Conservation (phyloP, 306 rosid species). For the Citrullus colocynthis region DNA sequence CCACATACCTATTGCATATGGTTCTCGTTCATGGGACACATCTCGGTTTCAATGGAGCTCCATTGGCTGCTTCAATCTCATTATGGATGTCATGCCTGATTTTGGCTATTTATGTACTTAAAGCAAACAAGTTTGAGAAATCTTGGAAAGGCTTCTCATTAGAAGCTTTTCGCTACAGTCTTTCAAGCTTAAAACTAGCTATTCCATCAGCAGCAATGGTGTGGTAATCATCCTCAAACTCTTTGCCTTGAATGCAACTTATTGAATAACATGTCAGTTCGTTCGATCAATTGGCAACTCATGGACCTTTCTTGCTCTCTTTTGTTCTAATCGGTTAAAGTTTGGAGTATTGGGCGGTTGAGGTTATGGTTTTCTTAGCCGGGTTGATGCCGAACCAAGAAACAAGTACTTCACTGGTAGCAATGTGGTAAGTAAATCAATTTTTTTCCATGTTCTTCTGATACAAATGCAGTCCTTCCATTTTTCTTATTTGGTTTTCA, state of each 20-base stretch:
- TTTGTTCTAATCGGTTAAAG: conserved; percentile 19
- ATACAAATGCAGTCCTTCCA: background rate
- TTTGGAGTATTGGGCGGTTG: conserved; percentile 87
- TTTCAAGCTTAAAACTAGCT: conserved; percentile 48
- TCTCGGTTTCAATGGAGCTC: conserved; percentile 48
- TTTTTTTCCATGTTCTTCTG: background rate
- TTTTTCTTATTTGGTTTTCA: background rate
- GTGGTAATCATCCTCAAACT: conserved; percentile 34
- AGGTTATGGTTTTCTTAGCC: conserved; percentile 59
- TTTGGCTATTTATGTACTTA: conserved; percentile 25
- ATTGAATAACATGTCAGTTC: background rate
- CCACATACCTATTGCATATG: conserved; percentile 38
- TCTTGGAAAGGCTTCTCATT: conserved; percentile 69
- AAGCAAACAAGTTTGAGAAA: conserved; percentile 26
- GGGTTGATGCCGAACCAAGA: conserved; percentile 55
- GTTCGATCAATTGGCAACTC: background rate
- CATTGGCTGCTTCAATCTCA: conserved; percentile 46
- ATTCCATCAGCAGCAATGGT: conserved; percentile 67
- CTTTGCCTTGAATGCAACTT: background rate
- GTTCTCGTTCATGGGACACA: conserved; percentile 30
- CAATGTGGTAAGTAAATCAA: conserved; percentile 44
- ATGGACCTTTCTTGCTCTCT: background rate
- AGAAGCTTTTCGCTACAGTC: conserved; percentile 28
- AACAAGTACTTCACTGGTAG: conserved; percentile 58
- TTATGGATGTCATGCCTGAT: conserved; percentile 43